A percentile compares a stretch with the other conserved stretches of the same genome.
These are phyloP conservation scores for Pseudozyma pruni DNA, from an alignment of 1,284 basidiomycete genomes.

Conservation along the genomic window DNA sequence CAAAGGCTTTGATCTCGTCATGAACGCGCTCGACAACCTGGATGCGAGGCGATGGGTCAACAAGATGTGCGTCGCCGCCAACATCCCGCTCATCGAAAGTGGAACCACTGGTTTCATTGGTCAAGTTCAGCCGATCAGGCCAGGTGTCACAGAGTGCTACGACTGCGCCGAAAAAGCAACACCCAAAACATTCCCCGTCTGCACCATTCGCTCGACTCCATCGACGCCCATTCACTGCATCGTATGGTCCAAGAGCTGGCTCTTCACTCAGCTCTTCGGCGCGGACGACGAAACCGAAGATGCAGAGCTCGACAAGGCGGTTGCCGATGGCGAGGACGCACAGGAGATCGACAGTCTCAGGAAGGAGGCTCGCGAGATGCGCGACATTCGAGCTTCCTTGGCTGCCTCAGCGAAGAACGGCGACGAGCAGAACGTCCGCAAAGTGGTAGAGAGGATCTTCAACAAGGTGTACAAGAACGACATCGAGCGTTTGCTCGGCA, in stretches of 20 bases:
- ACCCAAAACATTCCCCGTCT: conserved; percentile 95
- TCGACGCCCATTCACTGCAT: conserved; percentile 98
- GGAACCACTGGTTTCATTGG: conserved; percentile 96
- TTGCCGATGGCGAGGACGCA: conserved; percentile 89
- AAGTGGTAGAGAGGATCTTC: conserved; percentile 80
- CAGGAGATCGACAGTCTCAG: conserved; percentile 86
- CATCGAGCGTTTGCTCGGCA: conserved; percentile 85
- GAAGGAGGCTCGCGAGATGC: conserved; percentile 89
- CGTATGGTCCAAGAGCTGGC: conserved; percentile 98
- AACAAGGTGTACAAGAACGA: conserved; percentile 91
- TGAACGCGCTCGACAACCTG: conserved; percentile 93
- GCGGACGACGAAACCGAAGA: conserved; percentile 65
- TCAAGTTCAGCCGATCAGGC: conserved; percentile 65
- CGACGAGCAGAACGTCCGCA: conserved; percentile 58
- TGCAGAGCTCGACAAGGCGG: conserved; percentile 83
- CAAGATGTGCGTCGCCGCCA: conserved; percentile 92
- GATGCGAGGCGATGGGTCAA: conserved; percentile 74
- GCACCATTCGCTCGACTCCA: conserved; percentile 96
- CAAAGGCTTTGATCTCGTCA: conserved; percentile 85
- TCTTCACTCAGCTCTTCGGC: conserved; percentile 74
- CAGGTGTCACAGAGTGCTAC: conserved; percentile 62
- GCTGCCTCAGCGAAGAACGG: conserved; percentile 44
- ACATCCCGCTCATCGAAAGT: conserved; percentile 91
- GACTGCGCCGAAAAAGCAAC: conserved; percentile 75
- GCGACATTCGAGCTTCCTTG: conserved; percentile 75